Conservation (phyloP, 192 early-diverging fungal species). For the Coemansia sp. region DNA sequence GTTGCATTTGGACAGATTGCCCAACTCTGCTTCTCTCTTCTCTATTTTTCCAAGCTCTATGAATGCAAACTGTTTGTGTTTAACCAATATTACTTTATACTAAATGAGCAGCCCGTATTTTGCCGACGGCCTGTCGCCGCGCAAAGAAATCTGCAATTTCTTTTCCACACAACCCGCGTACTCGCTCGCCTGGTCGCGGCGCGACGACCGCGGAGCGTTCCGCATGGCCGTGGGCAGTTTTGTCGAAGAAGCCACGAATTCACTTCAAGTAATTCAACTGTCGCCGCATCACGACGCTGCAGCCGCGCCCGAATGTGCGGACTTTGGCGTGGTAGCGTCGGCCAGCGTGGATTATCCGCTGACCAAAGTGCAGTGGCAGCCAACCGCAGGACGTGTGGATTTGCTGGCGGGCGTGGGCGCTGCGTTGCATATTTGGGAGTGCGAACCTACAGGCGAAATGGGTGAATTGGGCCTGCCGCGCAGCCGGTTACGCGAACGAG, state of each 20-base stretch:
- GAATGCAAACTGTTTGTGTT: not conserved
- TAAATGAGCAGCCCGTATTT: conserved; percentile 52
- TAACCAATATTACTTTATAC: not conserved
- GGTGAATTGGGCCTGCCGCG: conserved; percentile 35
- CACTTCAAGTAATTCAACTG: conserved; percentile 49
- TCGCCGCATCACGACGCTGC: conserved; percentile 51
- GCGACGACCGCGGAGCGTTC: conserved; percentile 58
- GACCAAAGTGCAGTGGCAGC: conserved; percentile 87
- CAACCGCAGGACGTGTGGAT: conserved; percentile 55
- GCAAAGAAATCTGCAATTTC: conserved; percentile 81
- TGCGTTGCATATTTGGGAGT: conserved; percentile 86
- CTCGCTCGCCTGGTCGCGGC: conserved; percentile 80
- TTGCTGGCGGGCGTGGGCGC: conserved; percentile 88
- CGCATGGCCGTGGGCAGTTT: conserved; percentile 82
- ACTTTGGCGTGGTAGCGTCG: conserved; percentile 76
- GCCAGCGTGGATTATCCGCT: conserved; percentile 82
- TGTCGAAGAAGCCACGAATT: conserved; percentile 70
- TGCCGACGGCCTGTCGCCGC: conserved; percentile 44
- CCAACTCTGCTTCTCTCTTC: not conserved
- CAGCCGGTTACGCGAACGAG: conserved; percentile 31
- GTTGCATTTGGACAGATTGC: too few relatives aligned
- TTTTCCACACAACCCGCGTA: conserved; percentile 83
- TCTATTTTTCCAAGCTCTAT: conserved; percentile 1
- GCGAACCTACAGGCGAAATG: conserved; percentile 57
- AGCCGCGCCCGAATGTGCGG: conserved; percentile 51